Base-by-base conservation (phyloP, 768 basidiomycete species). In the Symmetrospora coprosmae region DNA sequence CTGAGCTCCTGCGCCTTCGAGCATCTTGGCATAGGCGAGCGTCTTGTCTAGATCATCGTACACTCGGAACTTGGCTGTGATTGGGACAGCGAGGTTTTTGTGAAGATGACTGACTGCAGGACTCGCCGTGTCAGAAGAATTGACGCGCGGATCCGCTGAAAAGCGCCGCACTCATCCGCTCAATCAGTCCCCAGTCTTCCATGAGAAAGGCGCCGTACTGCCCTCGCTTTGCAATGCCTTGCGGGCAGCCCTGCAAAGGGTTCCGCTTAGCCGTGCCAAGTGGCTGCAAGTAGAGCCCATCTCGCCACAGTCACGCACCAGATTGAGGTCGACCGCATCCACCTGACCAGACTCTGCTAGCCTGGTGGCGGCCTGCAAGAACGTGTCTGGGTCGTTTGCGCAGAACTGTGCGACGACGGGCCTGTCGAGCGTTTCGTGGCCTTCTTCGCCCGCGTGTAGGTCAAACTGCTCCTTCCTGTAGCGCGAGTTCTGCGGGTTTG, bases 311-410 rank as follows among this genome's bases (percentile, higher is more conserved):
- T n/a, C n/a, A 0, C 89, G 30, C 23, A 58, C 55, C 85, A 64
- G 90, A 71, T 99, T 97, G 72, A 99, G 77, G 71, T 99, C 94
- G 33, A 97, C 81, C 0, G 87, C 94, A 72, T 99, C 92, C 68
- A 88, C 91, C 60, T 41, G 21, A 7, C 65, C 66, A 13, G 83
- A 77, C 0, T 76, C 73, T 67, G 89, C 83, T 6, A 99, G 77
- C 7, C 79, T 76, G 67, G 78, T 79, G 0, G 94, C 94, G 13
- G 90, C 82, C 1, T 75, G 75, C 30, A 97, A 78, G 3, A 94
- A 77, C 34, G 81, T 75, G 3, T 85, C 81, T 0, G 87, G 83
- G 66, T 89, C 81, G 71, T 99, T 92, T 27, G 84, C 88, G 67
- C 89, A 92, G 72, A 99, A 94, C 75, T 78, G 65, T 17, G 59